phyloP scores from a whole-genome alignment of 805 yeast genomes.

The Cyberlindnera samutprakarnensis region DNA sequence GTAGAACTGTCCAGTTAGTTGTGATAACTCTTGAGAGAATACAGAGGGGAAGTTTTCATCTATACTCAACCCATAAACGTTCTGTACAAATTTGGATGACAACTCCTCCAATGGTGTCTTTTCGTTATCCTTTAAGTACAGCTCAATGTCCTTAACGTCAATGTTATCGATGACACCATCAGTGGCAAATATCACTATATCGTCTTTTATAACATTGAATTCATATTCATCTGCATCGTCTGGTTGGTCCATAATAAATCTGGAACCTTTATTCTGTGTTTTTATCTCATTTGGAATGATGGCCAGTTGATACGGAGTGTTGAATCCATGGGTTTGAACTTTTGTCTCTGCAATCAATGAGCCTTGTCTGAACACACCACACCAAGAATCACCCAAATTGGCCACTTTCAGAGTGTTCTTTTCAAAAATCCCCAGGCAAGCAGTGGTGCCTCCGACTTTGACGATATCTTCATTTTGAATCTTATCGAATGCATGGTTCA shows the following conservation, averaged over 20 bases:
- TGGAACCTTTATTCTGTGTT: conserved; percentile 38
- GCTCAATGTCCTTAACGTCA: conserved; percentile 60
- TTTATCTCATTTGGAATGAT: conserved; percentile 63
- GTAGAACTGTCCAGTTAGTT: conserved; percentile 59
- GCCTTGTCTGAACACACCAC: conserved; percentile 69
- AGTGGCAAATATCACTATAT: conserved; percentile 78
- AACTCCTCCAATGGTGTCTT: conserved; percentile 34
- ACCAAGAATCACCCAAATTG: conserved; percentile 94
- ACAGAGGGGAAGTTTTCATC: conserved; percentile 76
- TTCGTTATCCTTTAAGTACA: conserved; percentile 50
- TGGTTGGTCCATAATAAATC: conserved; percentile 69
- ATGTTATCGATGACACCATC: conserved; percentile 93
- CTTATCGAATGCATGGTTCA: conserved; percentile 48
- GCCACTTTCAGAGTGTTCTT: conserved; percentile 50
- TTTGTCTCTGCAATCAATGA: conserved; percentile 57
- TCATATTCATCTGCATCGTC: conserved; percentile 55
- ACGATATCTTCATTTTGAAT: conserved; percentile 51
- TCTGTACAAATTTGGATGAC: conserved; percentile 50
- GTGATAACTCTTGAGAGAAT: conserved; percentile 70
- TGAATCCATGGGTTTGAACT: conserved; percentile 80
- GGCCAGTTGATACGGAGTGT: conserved; percentile 88
- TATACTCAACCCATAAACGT: conserved; percentile 61
- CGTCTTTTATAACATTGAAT: conserved; percentile 62
- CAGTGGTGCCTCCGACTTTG: conserved; percentile 90
- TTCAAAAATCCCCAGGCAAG: conserved; percentile 71